Evolutionary conservation across 73 alveolate genomes (phyloP).

Genomic region (Paramecium biaurelia): DNA sequence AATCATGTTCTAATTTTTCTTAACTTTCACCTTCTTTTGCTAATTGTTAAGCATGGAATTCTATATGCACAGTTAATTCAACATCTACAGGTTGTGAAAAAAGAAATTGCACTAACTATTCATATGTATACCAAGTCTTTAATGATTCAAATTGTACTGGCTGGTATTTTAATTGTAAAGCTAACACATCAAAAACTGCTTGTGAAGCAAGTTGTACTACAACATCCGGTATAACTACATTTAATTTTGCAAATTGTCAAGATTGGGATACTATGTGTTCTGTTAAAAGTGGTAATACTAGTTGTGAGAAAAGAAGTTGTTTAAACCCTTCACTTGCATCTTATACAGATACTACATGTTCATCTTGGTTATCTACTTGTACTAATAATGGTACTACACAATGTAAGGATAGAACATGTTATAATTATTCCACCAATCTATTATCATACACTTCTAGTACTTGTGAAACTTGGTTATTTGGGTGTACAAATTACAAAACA

Average conservation of each 20-base stretch:
- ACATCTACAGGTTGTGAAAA: background rate
- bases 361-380: background rate
- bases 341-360: background rate
- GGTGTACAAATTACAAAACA: background rate
- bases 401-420: background rate
- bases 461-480: background rate
- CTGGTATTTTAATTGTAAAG: background rate
- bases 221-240: background rate
- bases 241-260: background rate
- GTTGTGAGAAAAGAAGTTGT: background rate
- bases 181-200: background rate
- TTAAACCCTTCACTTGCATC: background rate
- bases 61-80: background rate
- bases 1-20: background rate
- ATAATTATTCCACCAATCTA: background rate
- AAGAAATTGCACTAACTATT: background rate
- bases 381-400: background rate
- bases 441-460: background rate
- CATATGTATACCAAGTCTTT: background rate
- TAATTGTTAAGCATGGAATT: background rate
- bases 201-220: constrained; percentile 1
- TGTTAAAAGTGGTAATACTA: background rate
- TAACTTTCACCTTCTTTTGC: background rate
- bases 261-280: background rate
- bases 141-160: background rate